Evolutionary conservation across 257 asterid species (phyloP), one percentile per base, ranked within the genome.

Genomic region (Solanum rostratum): DNA sequence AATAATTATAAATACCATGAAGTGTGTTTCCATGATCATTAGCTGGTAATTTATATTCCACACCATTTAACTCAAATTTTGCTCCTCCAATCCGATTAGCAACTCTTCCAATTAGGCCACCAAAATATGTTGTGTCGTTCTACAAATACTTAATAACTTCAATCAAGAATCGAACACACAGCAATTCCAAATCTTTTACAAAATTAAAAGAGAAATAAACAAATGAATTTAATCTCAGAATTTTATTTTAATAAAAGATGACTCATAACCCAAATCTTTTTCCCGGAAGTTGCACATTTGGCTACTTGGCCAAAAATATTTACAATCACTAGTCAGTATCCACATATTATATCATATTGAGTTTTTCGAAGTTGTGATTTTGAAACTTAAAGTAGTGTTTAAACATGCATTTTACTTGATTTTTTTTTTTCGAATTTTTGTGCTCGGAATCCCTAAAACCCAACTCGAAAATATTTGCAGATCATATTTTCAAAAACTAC

Each of bases 21-120:
- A 96, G 98, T 24, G 98, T 96, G 90, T 94, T 96, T 78, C 97
- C 97, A 85, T 92, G 92, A 82, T 96, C 97, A 82, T 96, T 96
- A 6, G 91, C 90, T 24, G 97, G 93, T 62, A 93, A 73, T 6
- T 83, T 89, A 87, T 96, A 94, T 29, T 65, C 69, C 11, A 80
- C 88, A 13, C 97, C 98, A 83, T 92, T 80, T 79, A 94, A 50
- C 27, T 86, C 83, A 88, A 96, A 96, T 10, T 88, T 19, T n/a
- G 98, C 97, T 10, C 93, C 93, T 68, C 97, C 95, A 73, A 96
- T 93, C 50, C 98, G 79, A 57, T 96, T 96, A 5, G 98, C 98
- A 14, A 96, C 98, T 14, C 99, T 94, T 1, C 99, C 99, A 27
- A 96, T 87, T 0, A 96, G 71, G 13, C 90, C 97, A 19, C 99